Evolutionary conservation across 2,329 filamentous ascomycete species (phyloP).

Genomic region (Tolypocladium album): DNA sequence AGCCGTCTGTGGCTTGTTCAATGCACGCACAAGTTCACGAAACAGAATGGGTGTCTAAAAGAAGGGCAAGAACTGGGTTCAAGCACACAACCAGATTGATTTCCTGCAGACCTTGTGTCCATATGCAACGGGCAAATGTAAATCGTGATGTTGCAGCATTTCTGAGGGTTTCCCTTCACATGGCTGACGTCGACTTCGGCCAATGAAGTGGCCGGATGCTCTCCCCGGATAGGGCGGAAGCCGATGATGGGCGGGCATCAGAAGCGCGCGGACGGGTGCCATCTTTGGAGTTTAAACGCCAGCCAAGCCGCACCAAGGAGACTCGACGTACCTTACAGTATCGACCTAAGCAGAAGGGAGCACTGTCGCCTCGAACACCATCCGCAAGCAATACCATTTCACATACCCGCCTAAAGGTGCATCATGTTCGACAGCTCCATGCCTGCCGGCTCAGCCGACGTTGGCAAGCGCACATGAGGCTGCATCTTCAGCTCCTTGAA

Average conservation of each 20-base stretch:
- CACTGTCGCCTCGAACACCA: background rate
- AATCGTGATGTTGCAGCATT: background rate
- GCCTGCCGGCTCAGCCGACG: background rate
- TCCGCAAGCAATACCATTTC: background rate
- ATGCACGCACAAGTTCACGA: background rate
- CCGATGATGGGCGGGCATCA: too few species aligned
- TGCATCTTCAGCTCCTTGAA: background rate
- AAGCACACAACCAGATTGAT: background rate
- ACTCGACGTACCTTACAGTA: background rate
- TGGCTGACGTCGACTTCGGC: background rate
- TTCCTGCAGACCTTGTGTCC: background rate
- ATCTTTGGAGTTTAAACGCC: too few species aligned
- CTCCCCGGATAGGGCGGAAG: background rate
- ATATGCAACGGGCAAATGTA: background rate
- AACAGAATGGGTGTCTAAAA: background rate
- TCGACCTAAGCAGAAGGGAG: background rate
- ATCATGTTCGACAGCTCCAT: background rate
- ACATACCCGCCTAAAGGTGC: background rate
- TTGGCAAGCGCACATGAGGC: background rate
- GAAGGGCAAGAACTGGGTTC: background rate
- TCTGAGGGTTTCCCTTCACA: background rate
- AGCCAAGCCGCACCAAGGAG: background rate
- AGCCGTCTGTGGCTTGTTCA: background rate
- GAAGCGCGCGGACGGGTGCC: too few species aligned
- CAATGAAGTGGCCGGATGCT: background rate